phyloP scores from a whole-genome alignment of 1,139 yeast genomes.

The Saccharomyces hybrid region DNA sequence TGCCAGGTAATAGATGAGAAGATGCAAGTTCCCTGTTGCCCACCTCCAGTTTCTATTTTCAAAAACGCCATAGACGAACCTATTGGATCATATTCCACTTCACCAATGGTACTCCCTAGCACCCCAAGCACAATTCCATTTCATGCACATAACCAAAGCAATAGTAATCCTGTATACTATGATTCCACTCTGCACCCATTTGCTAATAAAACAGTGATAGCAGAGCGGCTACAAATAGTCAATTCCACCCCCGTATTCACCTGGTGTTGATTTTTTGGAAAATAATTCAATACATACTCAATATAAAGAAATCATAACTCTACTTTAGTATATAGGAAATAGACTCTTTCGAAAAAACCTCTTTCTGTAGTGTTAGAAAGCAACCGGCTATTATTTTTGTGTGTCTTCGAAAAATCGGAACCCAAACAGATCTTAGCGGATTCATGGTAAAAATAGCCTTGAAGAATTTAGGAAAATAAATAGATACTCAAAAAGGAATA shows the following conservation, averaged over 20 bases:
- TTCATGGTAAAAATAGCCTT: neutral
- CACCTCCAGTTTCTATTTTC: constrained; percentile 30
- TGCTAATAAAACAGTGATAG: constrained; percentile 41
- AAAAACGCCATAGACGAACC: constrained; percentile 33
- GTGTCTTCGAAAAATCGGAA: neutral
- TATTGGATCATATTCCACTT: constrained; percentile 9
- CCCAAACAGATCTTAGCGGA: neutral
- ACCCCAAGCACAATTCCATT: neutral
- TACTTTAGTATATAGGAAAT: neutral
- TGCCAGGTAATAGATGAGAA: constrained; percentile 55
- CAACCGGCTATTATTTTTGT: neutral
- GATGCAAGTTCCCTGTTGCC: constrained; percentile 47
- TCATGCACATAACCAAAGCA: neutral
- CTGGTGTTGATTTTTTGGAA: constrained; percentile 43
- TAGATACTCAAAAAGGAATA: neutral
- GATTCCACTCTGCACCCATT: neutral
- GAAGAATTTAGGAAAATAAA: neutral
- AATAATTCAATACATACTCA: neutral
- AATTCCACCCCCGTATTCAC: constrained; percentile 59
- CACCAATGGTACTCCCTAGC: constrained; percentile 5
- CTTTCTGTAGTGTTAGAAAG: neutral
- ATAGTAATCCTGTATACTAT: neutral
- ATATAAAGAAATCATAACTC: neutral
- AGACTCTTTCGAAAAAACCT: neutral
- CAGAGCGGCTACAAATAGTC: constrained; percentile 56